phyloP scores from a whole-genome alignment of 352 stramenopile species.

The Phytophthora pistaciae region DNA sequence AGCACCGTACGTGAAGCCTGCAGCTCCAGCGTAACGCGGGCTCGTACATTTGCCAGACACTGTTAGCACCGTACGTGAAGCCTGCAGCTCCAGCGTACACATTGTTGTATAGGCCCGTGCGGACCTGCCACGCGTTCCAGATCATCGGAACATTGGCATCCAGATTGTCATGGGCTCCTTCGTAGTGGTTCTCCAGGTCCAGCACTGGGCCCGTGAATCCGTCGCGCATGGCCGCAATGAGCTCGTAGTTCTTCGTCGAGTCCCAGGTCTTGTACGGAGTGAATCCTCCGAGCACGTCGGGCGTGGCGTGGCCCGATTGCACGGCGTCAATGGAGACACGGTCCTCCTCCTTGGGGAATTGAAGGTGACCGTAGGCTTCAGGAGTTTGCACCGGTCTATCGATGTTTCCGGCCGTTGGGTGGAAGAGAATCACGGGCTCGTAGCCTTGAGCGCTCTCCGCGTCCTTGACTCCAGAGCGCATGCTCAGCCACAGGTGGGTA shows the following conservation, averaged over 20 bases:
- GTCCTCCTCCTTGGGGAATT: conserved; percentile 18
- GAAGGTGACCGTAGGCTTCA: conserved; percentile 14
- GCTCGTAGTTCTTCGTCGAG: conserved; percentile 30
- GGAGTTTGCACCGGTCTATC: conserved; percentile 13
- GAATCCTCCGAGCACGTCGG: conserved; percentile 1
- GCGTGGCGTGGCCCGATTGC: conserved; percentile 19
- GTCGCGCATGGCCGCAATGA: conserved; percentile 21
- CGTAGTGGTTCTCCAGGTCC: conserved; percentile 36
- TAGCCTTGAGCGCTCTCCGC: conserved; percentile 12
- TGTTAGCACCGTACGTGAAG: conserved; percentile 33
- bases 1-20: conserved; percentile 32
- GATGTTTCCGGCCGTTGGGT: conserved; percentile 10
- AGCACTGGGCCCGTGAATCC: conserved; percentile 26
- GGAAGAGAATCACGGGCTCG: conserved; percentile 14
- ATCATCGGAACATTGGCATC: background rate
- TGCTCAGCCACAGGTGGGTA: conserved; percentile 15
- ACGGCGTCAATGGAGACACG: conserved; percentile 27
- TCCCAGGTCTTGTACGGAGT: conserved; percentile 12
- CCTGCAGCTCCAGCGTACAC: conserved; percentile 27
- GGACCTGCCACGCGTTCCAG: conserved; percentile 31
- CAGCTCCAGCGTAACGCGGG: conserved; percentile 19
- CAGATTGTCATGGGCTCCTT: conserved; percentile 26
- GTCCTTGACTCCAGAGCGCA: conserved; percentile 19
- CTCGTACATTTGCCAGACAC: conserved; percentile 39
- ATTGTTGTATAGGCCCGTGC: conserved; percentile 28